A percentile compares a stretch with the other conserved stretches of the same genome.
phyloP scores from a whole-genome alignment of 2,329 filamentous ascomycete species.

The Akanthomyces dipterigenus region DNA sequence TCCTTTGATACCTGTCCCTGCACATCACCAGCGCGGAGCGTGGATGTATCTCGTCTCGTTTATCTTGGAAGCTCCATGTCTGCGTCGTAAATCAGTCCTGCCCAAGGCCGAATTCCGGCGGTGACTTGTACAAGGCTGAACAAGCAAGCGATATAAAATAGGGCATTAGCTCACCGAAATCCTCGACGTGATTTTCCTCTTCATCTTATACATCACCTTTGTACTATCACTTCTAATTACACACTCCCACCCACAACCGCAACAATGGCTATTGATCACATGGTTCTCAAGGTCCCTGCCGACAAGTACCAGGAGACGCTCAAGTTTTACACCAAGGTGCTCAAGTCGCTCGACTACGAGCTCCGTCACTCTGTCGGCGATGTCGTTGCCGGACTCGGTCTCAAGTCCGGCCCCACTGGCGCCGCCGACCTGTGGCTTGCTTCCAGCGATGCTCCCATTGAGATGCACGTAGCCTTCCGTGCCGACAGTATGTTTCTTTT shows the following conservation, averaged over 20 bases:
- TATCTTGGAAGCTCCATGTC: not conserved
- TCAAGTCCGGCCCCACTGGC: conserved; percentile 12
- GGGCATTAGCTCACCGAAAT: not conserved
- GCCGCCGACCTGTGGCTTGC: conserved; percentile 9
- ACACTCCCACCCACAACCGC: not conserved
- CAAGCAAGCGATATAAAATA: not conserved
- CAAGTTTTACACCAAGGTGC: conserved; percentile 28
- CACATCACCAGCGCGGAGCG: not conserved
- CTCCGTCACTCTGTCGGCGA: conserved; percentile 22
- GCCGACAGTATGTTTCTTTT: conserved; percentile 18
- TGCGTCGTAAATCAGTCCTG: not conserved
- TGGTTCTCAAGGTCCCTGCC: conserved; percentile 23
- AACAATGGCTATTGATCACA: conserved; percentile 31
- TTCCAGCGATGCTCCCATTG: conserved; percentile 3
- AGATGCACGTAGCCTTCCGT: conserved; percentile 26
- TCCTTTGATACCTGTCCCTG: not conserved
- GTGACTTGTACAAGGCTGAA: not conserved
- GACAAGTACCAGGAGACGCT: conserved; percentile 23
- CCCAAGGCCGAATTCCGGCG: conserved; percentile 5
- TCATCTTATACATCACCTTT: not conserved
- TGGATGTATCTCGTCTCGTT: not conserved
- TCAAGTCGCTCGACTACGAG: conserved; percentile 31
- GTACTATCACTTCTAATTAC: not conserved
- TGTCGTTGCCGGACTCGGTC: conserved; percentile 26
- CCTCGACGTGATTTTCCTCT: not conserved